phyloP scores from a whole-genome alignment of 495 filamentous ascomycete genomes.

The Penicillium cataractarum region DNA sequence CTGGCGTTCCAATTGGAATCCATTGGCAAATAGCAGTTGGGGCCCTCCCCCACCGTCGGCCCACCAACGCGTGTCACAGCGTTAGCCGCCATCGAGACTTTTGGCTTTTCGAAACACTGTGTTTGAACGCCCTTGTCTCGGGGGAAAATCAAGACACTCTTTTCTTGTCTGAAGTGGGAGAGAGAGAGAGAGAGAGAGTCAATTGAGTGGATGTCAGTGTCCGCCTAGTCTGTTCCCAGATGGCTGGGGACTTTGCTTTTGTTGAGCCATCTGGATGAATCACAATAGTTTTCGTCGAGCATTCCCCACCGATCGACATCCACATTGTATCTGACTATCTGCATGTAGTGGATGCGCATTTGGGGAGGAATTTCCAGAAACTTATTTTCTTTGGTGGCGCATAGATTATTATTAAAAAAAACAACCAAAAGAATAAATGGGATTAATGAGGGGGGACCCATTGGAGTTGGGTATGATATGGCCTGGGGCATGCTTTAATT shows the following conservation, averaged over 20 bases:
- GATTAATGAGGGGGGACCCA: background rate
- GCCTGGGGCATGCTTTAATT: conserved; percentile 8
- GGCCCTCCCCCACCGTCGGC: conserved; percentile 19
- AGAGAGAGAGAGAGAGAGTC: too few relatives aligned
- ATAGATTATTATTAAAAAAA: background rate
- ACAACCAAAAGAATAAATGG: background rate
- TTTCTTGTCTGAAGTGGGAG: too few relatives aligned
- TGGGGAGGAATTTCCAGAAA: conserved; percentile 24
- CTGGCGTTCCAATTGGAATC: conserved; percentile 30
- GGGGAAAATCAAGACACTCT: background rate
- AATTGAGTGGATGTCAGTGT: background rate
- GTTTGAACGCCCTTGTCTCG: background rate
- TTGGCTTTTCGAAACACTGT: conserved; percentile 17
- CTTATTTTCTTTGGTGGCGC: conserved; percentile 22
- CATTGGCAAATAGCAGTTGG: background rate
- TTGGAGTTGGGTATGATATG: background rate
- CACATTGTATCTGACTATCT: conserved; percentile 17
- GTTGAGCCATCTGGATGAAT: conserved; percentile 5
- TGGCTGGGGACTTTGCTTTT: background rate
- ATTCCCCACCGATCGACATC: conserved; percentile 32
- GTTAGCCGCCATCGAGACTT: conserved; percentile 17
- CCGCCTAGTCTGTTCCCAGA: background rate
- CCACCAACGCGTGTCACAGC: conserved; percentile 39
- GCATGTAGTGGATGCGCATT: conserved; percentile 32
- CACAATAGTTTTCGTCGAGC: background rate